Evolutionary conservation across 108 stramenopile species (phyloP).

Genomic region (Cyclotella sp.): DNA sequence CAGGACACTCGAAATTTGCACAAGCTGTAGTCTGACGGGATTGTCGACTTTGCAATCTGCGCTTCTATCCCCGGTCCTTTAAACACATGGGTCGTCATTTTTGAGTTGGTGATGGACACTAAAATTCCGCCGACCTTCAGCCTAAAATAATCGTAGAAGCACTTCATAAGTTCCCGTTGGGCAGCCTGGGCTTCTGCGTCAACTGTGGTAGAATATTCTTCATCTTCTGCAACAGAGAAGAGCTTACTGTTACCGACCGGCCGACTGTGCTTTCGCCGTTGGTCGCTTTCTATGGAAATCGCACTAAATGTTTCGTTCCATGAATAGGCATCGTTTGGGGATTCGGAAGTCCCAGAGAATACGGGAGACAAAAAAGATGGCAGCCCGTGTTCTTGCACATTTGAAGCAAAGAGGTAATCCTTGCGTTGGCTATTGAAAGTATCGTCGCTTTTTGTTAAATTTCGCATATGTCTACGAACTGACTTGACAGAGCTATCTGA

Average conservation of each 20-base stretch:
- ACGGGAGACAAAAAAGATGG: neutral
- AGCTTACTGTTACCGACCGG: conserved; percentile 14
- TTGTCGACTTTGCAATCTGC: conserved; percentile 60
- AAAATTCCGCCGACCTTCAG: conserved; percentile 35
- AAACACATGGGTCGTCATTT: conserved; percentile 25
- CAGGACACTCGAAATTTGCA: conserved; percentile 37
- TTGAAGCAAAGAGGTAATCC: neutral
- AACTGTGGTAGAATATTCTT: neutral
- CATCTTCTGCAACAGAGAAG: conserved; percentile 11
- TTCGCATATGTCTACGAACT: too few species aligned
- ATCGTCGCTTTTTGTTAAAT: neutral
- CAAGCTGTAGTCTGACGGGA: conserved; percentile 67
- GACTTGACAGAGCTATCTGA: neutral
- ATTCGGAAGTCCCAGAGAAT: conserved; percentile 13
- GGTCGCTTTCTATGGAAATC: conserved; percentile 8
- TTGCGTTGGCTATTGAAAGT: neutral
- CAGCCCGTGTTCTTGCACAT: neutral
- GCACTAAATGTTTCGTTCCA: conserved; percentile 7
- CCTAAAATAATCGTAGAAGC: conserved; percentile 65
- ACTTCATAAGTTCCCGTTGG: conserved; percentile 25
- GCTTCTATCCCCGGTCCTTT: conserved; percentile 36
- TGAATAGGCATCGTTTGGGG: neutral
- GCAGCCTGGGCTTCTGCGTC: neutral
- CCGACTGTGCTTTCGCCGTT: conserved; percentile 8
- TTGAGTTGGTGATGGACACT: neutral